phyloP scores from a whole-genome alignment of 352 stramenopile genomes.

The Pythium pyrilobum region DNA sequence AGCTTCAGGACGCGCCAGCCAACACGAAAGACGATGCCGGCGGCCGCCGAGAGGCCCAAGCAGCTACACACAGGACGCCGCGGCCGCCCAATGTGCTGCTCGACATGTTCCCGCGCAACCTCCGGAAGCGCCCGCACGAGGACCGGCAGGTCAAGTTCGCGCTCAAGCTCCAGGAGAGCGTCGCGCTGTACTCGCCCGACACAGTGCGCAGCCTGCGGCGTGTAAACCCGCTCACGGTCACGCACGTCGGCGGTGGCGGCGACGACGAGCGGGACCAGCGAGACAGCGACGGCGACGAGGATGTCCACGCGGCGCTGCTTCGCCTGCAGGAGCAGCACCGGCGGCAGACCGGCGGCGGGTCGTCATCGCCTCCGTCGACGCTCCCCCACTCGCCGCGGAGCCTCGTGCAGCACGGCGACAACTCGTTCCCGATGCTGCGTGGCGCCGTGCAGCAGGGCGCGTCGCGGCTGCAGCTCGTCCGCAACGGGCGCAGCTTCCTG shows the following conservation, averaged over 20 bases:
- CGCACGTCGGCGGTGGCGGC: background rate
- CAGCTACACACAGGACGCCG: constrained; percentile 4
- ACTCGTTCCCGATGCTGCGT: constrained; percentile 44
- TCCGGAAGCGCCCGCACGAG: constrained; percentile 33
- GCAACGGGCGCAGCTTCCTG: constrained; percentile 48
- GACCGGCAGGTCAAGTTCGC: constrained; percentile 52
- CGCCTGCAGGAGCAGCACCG: constrained; percentile 11
- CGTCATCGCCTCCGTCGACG: background rate
- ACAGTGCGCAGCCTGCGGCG: constrained; percentile 27
- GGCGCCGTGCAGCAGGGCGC: constrained; percentile 49
- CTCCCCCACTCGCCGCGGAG: constrained; percentile 1
- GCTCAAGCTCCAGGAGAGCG: constrained; percentile 37
- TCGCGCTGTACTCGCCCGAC: constrained; percentile 44
- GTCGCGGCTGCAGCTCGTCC: constrained; percentile 34
- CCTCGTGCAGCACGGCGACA: constrained; percentile 20
- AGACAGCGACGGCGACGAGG: background rate
- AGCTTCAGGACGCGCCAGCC: background rate
- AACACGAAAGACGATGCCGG: constrained; percentile 24
- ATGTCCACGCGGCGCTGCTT: constrained; percentile 10
- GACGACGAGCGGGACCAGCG: background rate
- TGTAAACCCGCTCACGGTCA: constrained; percentile 8
- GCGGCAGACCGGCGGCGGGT: background rate
- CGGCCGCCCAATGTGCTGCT: constrained; percentile 1
- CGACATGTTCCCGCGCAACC: constrained; percentile 31
- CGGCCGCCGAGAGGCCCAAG: constrained; percentile 16